phyloP scores from a whole-genome alignment of 805 yeast species.

The Cyberlindnera lachancei region DNA sequence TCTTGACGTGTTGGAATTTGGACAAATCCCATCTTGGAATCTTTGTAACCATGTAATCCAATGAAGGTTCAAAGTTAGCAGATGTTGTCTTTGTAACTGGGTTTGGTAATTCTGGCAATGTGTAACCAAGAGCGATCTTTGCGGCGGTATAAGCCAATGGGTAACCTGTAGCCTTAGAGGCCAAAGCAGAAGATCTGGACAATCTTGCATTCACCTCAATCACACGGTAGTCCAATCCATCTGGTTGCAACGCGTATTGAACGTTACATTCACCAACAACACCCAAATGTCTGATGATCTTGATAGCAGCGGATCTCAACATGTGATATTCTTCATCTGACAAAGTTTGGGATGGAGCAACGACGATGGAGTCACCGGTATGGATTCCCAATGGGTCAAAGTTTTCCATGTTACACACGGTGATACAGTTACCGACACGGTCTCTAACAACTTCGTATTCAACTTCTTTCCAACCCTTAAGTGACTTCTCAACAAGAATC shows the following conservation, averaged over 20 bases:
- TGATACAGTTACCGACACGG: slow-evolving; percentile 92
- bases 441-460: slow-evolving; percentile 98
- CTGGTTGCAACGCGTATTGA: slow-evolving; percentile 94
- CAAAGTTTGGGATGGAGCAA: slow-evolving; percentile 96
- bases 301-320: slow-evolving; percentile 96
- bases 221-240: slow-evolving; percentile 90
- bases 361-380: slow-evolving; percentile 98
- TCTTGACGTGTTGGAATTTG: slow-evolving; percentile 90
- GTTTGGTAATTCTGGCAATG: slow-evolving; percentile 91
- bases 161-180: slow-evolving; percentile 97
- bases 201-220: slow-evolving; percentile 97
- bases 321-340: slow-evolving; percentile 97
- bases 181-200: slow-evolving; percentile 95
- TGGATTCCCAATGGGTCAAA: slow-evolving; percentile 97
- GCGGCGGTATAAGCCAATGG: slow-evolving; percentile 99
- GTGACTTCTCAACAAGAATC: slow-evolving; percentile 90
- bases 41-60: slow-evolving; percentile 94
- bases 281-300: slow-evolving; percentile 94
- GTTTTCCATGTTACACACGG: slow-evolving; percentile 99
- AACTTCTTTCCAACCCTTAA: slow-evolving; percentile 98
- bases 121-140: slow-evolving; percentile 89
- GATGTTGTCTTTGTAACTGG: slow-evolving; percentile 95
- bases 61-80: slow-evolving; percentile 94
- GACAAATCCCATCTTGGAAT: slow-evolving; percentile 98
- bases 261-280: slow-evolving; percentile 99